Conservation (phyloP, 495 filamentous ascomycete genomes). For the Parathielavia hyrcaniae region DNA sequence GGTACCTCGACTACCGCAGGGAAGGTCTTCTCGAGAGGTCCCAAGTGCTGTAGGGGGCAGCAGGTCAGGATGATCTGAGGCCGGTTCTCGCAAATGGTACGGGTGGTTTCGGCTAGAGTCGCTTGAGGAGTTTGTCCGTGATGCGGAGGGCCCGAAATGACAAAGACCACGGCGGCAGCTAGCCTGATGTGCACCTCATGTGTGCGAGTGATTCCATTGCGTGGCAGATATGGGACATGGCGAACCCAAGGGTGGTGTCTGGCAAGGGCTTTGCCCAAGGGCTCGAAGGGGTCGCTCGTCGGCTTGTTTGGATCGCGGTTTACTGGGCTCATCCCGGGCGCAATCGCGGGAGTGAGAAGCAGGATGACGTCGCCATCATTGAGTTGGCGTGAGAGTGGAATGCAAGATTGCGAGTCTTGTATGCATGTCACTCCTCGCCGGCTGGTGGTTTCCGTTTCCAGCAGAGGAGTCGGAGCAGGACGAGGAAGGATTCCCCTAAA, state of each 20-base stretch:
- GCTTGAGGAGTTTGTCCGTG: slow-evolving; percentile 38
- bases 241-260: slow-evolving; percentile 49
- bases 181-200: slow-evolving; percentile 56
- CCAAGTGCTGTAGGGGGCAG: slow-evolving; percentile 35
- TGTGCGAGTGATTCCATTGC: slow-evolving; percentile 51
- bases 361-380: slow-evolving; percentile 47
- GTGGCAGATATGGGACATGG: slow-evolving; percentile 55
- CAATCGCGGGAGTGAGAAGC: slow-evolving; percentile 55
- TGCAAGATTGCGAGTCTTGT: slow-evolving; percentile 35
- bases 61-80: slow-evolving; percentile 49
- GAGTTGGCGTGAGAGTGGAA: slow-evolving; percentile 39
- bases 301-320: slow-evolving; percentile 15
- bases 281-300: slow-evolving; percentile 53
- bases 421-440: slow-evolving; percentile 21
- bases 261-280: slow-evolving; percentile 51
- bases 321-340: slow-evolving; percentile 32
- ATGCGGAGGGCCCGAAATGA: slow-evolving; percentile 40
- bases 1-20: slow-evolving; percentile 44
- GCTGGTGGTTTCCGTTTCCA: slow-evolving; percentile 3
- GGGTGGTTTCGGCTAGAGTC: slow-evolving; percentile 39
- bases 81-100: slow-evolving; percentile 41
- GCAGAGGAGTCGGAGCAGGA: neutral
- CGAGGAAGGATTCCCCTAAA: neutral
- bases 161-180: slow-evolving; percentile 50
- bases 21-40: slow-evolving; percentile 36